These are phyloP conservation scores for Zymoseptoria tritici DNA, from an alignment of 2,329 filamentous ascomycete species.

Conservation along the genomic window DNA sequence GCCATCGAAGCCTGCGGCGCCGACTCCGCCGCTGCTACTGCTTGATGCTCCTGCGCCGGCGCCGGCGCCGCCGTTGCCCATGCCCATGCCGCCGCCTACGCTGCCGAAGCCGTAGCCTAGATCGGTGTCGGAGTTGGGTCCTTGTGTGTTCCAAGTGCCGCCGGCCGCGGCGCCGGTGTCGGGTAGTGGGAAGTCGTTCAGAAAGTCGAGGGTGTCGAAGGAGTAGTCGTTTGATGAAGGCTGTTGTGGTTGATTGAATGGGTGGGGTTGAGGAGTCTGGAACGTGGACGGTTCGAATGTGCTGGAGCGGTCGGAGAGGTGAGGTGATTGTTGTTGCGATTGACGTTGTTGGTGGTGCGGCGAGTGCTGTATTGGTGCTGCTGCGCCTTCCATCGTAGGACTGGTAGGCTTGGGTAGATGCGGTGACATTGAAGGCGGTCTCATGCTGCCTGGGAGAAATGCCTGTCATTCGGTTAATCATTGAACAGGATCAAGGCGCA, in stretches of 20 bases:
- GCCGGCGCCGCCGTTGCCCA: conserved; percentile 41
- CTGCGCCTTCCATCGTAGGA: conserved; percentile 11
- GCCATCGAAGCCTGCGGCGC: conserved; percentile 13
- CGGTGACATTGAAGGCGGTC: conserved; percentile 11
- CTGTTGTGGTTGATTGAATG: conserved; percentile 6
- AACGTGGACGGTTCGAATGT: conserved; percentile 8
- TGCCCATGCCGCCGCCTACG: conserved; percentile 32
- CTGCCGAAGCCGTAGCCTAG: conserved; percentile 11
- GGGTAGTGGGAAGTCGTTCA: conserved; percentile 42
- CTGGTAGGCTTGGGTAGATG: conserved; percentile 13
- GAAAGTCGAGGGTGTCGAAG: conserved; percentile 47
- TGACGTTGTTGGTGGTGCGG: background rate
- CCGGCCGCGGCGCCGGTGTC: conserved; percentile 33
- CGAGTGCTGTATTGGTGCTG: background rate
- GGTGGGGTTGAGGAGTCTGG: background rate
- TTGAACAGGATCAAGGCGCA: background rate
- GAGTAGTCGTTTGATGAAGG: conserved; percentile 11
- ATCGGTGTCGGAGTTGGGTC: background rate
- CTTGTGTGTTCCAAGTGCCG: background rate
- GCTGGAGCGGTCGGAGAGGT: conserved; percentile 27
- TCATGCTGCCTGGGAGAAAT: conserved; percentile 19
- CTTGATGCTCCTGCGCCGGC: background rate
- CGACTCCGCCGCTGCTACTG: conserved; percentile 26
- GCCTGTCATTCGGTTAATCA: background rate
- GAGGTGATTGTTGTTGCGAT: conserved; percentile 11